phyloP scores from a whole-genome alignment of 768 basidiomycete species.

The Trametes cubensis region DNA sequence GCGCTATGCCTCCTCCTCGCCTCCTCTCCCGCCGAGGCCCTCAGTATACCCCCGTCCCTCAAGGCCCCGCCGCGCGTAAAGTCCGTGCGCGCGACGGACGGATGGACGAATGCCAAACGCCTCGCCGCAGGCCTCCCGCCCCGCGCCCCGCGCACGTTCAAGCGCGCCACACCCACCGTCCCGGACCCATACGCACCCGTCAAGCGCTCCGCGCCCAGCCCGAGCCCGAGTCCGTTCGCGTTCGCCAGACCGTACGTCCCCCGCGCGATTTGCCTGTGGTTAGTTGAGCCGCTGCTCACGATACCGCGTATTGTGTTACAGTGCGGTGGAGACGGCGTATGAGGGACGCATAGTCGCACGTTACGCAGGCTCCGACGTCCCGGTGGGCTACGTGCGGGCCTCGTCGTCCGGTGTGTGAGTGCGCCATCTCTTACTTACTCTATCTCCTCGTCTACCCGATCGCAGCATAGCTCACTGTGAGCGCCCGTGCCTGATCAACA shows the following conservation, averaged over 20 bases:
- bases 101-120: slow-evolving; percentile 22
- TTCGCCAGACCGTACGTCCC: slow-evolving; percentile 9
- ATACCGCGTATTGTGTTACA: not conserved
- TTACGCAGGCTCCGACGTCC: not conserved
- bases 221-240: slow-evolving; percentile 14
- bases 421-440: not conserved
- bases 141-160: slow-evolving; percentile 15
- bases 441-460: not conserved
- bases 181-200: slow-evolving; percentile 9
- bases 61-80: slow-evolving; percentile 3
- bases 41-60: slow-evolving; percentile 9
- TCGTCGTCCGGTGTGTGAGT: slow-evolving; percentile 24
- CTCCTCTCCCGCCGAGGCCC: slow-evolving; percentile 1
- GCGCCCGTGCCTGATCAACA: slow-evolving; percentile 18
- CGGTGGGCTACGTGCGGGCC: slow-evolving; percentile 15
- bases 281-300: not conserved
- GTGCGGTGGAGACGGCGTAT: slow-evolving; percentile 3
- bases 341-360: slow-evolving; percentile 18
- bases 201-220: slow-evolving; percentile 17
- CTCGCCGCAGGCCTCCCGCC: slow-evolving; percentile 25
- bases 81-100: not conserved
- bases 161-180: slow-evolving; percentile 15
- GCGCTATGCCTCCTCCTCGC: slow-evolving; percentile 8
- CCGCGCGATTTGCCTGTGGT: not conserved
- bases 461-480: slow-evolving; percentile 6